Percentiles rank a stretch among this genome's conserved stretches.
phyloP scores from a whole-genome alignment of 2,329 filamentous ascomycete species.

The Exophiala mesophila region DNA sequence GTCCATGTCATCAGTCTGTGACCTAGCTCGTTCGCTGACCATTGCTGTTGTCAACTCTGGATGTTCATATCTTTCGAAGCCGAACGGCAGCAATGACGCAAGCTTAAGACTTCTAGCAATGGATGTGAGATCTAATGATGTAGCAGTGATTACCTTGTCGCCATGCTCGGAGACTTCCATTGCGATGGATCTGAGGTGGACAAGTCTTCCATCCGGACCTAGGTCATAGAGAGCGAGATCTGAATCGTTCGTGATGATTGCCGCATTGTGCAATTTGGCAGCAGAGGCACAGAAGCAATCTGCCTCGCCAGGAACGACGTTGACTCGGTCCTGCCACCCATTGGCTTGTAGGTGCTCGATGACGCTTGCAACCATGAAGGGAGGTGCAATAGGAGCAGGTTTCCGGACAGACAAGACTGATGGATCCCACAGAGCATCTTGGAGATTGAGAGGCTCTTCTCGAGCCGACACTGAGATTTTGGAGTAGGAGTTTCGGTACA shows the following conservation, averaged over 20 bases:
- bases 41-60: slow-evolving; percentile 23
- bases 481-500: slow-evolving; percentile 25
- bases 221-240: slow-evolving; percentile 75
- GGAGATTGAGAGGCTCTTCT: slow-evolving; percentile 2
- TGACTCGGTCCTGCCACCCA: slow-evolving; percentile 37
- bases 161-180: slow-evolving; percentile 20
- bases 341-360: slow-evolving; percentile 50
- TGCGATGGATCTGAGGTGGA: slow-evolving; percentile 64
- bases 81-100: slow-evolving; percentile 33
- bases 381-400: slow-evolving; percentile 46
- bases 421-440: slow-evolving; percentile 20
- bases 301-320: slow-evolving; percentile 76
- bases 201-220: slow-evolving; percentile 55
- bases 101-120: slow-evolving; percentile 34
- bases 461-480: slow-evolving; percentile 4
- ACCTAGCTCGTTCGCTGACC: slow-evolving; percentile 32
- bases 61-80: slow-evolving; percentile 36
- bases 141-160: slow-evolving; percentile 5
- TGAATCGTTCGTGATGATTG: slow-evolving; percentile 77
- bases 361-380: slow-evolving; percentile 73
- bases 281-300: slow-evolving; percentile 72
- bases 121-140: slow-evolving; percentile 15
- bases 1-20: slow-evolving; percentile 13
- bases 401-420: slow-evolving; percentile 16
- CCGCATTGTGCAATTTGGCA: slow-evolving; percentile 50